Evolutionary conservation across 257 asterid species (phyloP), one percentile per base, ranked within the genome.

Genomic region (Leonotis leonurus): DNA sequence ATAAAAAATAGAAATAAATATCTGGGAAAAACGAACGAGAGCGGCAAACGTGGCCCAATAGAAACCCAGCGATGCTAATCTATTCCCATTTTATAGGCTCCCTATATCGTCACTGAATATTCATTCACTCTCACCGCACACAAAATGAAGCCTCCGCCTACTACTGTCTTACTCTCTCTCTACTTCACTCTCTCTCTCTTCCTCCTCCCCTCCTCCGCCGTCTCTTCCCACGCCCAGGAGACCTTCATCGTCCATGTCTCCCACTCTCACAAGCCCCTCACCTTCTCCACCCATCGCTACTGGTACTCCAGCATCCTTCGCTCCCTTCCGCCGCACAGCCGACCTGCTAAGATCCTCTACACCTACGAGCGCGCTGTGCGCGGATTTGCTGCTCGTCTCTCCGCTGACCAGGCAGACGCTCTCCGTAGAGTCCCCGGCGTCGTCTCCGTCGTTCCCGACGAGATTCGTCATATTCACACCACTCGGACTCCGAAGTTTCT

Each of bases 191-290:
- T 76, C 50, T 12, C 76, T 39, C 65, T 78, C 18, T 50, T 74
- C n/a, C 16, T 49, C 55, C 30, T 1, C 18, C 36, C 75, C 45
- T 26, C 77, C 25, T 56, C 62, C 59, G 70, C 78, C 41, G 6
- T 48, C 50, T 66, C 86, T 22, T 58, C 82, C 60, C 81, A 75
- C 30, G 77, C 16, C 16, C 86, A 69, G 22, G 73, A 76, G 33
- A 89, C 96, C 37, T 92, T 78, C 84, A 92, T 92, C 75, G 71
- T 92, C 79, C 95, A 89, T 74, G 84, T 92, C 6, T 68, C 88
- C 35, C 74, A 76, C 72, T 70, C 87, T 5, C 74, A 77, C 0
- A 92, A 85, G 75, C 97, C 99, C 0, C 74, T 22, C 22, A n/a
- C 60, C 49, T 88, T 79, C 84, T 50, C 96, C 64, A 59, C 91